Conservation (phyloP, 2,329 filamentous ascomycete species). For the Kalmusia sp. region DNA sequence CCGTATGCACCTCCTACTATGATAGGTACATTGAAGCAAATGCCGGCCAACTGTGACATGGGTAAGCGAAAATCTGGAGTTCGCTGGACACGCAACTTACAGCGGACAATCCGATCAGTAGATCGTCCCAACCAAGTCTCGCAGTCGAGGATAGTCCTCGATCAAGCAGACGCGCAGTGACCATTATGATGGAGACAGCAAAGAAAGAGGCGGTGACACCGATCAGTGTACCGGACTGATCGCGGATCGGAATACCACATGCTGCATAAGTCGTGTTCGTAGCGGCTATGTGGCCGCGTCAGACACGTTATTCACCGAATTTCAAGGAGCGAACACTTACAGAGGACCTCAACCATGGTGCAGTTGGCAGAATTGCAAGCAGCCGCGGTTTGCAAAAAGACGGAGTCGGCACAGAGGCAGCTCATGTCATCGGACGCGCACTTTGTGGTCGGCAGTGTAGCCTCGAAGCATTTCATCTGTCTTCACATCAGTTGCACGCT, state of each 20-base stretch:
- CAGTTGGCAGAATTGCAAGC: slow-evolving; percentile 38
- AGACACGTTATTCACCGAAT: no score
- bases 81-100: slow-evolving; percentile 16
- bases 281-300: no score
- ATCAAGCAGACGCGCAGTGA: slow-evolving; percentile 31
- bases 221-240: slow-evolving; percentile 25
- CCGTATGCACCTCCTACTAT: slow-evolving; percentile 32
- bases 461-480: slow-evolving; percentile 25
- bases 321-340: background rate
- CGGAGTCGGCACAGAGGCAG: slow-evolving; percentile 35
- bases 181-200: slow-evolving; percentile 34
- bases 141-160: slow-evolving; percentile 28
- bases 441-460: slow-evolving; percentile 19
- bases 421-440: slow-evolving; percentile 32
- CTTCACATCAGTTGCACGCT: no score
- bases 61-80: slow-evolving; percentile 24
- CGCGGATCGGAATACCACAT: slow-evolving; percentile 33
- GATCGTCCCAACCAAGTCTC: slow-evolving; percentile 38
- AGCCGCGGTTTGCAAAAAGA: slow-evolving; percentile 26
- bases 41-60: no score
- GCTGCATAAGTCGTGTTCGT: slow-evolving; percentile 35
- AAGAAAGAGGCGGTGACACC: slow-evolving; percentile 31
- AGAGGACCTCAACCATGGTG: slow-evolving; percentile 33
- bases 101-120: slow-evolving; percentile 35
- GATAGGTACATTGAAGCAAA: slow-evolving; percentile 33